Percentiles rank a stretch among this genome's conserved stretches.
phyloP scores from a whole-genome alignment of 768 basidiomycete species.

The Hericium rajendrae region DNA sequence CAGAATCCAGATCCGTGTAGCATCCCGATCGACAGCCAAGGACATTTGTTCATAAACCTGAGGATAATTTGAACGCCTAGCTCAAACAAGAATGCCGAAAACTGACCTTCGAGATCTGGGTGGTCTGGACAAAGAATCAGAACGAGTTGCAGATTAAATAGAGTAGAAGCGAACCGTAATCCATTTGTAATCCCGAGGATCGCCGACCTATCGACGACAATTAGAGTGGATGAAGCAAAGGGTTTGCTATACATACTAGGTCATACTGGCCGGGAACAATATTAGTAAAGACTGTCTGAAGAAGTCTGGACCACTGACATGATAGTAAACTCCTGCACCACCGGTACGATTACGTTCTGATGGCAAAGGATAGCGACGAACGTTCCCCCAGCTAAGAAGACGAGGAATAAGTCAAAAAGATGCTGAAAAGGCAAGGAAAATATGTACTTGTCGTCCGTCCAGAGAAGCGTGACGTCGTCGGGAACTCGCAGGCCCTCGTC shows the following conservation, averaged over 20 bases:
- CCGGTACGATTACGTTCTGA: conserved; percentile 52
- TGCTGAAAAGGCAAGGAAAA: background rate
- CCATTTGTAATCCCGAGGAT: conserved; percentile 64
- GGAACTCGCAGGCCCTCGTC: conserved; percentile 51
- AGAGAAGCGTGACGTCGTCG: conserved; percentile 54
- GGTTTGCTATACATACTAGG: conserved; percentile 32
- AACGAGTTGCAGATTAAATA: background rate
- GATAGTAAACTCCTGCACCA: conserved; percentile 65
- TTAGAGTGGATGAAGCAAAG: too few relatives aligned
- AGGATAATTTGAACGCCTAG: background rate
- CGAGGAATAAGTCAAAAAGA: background rate
- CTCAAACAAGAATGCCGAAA: background rate
- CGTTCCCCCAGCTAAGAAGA: conserved; percentile 51
- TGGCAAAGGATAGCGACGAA: conserved; percentile 47
- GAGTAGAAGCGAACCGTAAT: conserved; percentile 34
- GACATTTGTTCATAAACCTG: conserved; percentile 63
- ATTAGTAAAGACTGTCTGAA: conserved; percentile 4
- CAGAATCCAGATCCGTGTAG: conserved; percentile 55
- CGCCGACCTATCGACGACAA: conserved; percentile 37
- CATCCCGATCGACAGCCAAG: conserved; percentile 47
- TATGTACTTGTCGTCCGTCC: conserved; percentile 62
- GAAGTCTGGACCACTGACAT: conserved; percentile 27
- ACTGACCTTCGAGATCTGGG: conserved; percentile 41
- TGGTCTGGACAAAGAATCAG: conserved; percentile 26
- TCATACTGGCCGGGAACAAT: conserved; percentile 11